Evolutionary conservation across 371 early-diverging fungal genomes (phyloP), one percentile per base, ranked within the genome.

Genomic region (Rhizopus arrhizus): DNA sequence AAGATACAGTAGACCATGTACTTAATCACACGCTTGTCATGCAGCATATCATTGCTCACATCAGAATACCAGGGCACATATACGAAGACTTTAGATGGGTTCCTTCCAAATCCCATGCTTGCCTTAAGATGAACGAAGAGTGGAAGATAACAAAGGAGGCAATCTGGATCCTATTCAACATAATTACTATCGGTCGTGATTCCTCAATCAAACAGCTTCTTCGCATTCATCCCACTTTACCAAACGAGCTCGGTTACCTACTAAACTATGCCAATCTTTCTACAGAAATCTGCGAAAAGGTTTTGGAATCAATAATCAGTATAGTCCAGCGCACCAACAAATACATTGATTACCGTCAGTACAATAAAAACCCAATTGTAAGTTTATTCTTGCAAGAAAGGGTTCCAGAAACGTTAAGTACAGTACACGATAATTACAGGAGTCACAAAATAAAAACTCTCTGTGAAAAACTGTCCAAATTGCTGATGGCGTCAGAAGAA

Each of bases 141-240:
- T 85, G 85, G 85, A 81, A 78, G 28, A 72, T 83, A 4, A 74
- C 80, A 10, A 75, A 69, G 7, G 85, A 85, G 50, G 78, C 83
- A 0, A 58, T 81, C 0, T 83, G 82, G 83, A 79, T 80, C 42
- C 55, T 83, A 7, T 79, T 80, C 56, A 85, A 85, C 47, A 62
- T 83, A 4, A 74, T 81, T 7, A 77, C 78, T 43, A 64, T 77
- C 8, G 74, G 78, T 9, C 72, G 64, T 34, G 68, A 70, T 47
- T 48, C 70, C 2, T 45, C 58, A 16, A 55, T 80, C 36, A 51
- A 60, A 74, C 74, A 72, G 34, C 31, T 74, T 12, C 28, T 74
- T 10, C 36, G 34, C 5, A 32, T 63, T 13, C 61, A 74, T 35
- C 61, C 60, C 3, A 58, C 38, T 12, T 16, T 75, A 22, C 63